Evolutionary conservation across 1,139 yeast species (phyloP).

Genomic region (Sugiyamaella pinicola): DNA sequence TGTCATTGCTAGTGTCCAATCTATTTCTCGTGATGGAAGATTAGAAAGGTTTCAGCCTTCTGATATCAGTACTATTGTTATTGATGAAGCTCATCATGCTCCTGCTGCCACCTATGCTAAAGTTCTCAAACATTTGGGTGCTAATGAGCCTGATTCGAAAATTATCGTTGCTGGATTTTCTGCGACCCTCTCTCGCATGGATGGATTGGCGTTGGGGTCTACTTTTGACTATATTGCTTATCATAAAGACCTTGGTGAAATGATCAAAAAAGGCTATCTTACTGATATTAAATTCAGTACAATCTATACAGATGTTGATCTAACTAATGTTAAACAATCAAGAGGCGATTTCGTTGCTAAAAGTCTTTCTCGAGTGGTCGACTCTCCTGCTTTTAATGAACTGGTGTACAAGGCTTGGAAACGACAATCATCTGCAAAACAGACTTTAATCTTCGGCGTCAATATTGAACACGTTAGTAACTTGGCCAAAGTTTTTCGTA

Average conservation of each 20-base stretch:
- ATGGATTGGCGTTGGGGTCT: constrained; percentile 58
- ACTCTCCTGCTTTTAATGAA: constrained; percentile 55
- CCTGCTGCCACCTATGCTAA: constrained; percentile 69
- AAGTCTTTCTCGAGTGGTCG: constrained; percentile 58
- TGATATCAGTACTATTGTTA: constrained; percentile 68
- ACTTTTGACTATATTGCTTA: constrained; percentile 76
- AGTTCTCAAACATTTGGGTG: constrained; percentile 59
- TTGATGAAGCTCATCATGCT: constrained; percentile 95
- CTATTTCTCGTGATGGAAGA: constrained; percentile 54
- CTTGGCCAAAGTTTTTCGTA: constrained; percentile 57
- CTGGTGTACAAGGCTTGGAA: constrained; percentile 62
- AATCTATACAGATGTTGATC: constrained; percentile 49
- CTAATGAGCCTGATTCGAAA: constrained; percentile 47
- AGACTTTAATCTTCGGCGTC: constrained; percentile 79
- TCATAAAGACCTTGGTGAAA: constrained; percentile 63
- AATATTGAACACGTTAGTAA: constrained; percentile 66
- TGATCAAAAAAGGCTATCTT: constrained; percentile 71
- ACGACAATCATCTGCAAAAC: constrained; percentile 46
- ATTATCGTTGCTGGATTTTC: constrained; percentile 79
- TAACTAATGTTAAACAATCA: constrained; percentile 39
- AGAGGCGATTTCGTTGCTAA: constrained; percentile 58
- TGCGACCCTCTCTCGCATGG: constrained; percentile 75
- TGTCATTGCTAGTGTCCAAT: constrained; percentile 75
- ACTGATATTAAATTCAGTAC: constrained; percentile 69
- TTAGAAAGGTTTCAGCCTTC: constrained; percentile 56